phyloP scores from a whole-genome alignment of 139 green algal genomes.

The Micractinium conductrix region DNA sequence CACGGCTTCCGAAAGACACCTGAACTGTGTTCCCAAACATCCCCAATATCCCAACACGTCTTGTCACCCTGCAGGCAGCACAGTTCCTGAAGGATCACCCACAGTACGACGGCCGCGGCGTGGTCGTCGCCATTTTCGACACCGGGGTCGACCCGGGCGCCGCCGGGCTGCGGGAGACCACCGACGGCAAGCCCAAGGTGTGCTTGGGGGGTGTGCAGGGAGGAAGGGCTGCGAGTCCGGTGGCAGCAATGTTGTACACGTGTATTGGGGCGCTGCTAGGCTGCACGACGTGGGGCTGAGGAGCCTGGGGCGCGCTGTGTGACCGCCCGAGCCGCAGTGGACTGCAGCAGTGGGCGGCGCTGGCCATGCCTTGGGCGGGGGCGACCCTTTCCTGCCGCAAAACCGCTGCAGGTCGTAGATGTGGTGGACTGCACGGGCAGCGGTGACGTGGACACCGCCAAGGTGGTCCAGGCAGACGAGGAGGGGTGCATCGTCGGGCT shows the following conservation, averaged over 20 bases:
- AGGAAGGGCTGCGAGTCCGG: too few relatives aligned
- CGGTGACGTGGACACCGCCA: slow-evolving; percentile 88
- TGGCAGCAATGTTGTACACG: too few relatives aligned
- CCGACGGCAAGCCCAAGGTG: slow-evolving; percentile 87
- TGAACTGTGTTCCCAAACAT: not conserved
- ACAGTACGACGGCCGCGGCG: slow-evolving; percentile 80
- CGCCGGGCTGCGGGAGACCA: slow-evolving; percentile 79
- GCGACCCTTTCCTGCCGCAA: too few relatives aligned
- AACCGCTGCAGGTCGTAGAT: slow-evolving; percentile 59
- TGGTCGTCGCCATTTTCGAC: slow-evolving; percentile 91
- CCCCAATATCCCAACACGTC: not conserved
- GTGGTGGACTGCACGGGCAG: slow-evolving; percentile 85
- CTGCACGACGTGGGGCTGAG: too few relatives aligned
- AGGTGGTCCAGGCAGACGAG: slow-evolving; percentile 63
- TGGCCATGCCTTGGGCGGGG: too few relatives aligned
- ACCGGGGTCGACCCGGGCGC: slow-evolving; percentile 83
- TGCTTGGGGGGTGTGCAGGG: too few relatives aligned
- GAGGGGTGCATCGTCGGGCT: slow-evolving; percentile 71
- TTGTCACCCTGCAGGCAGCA: not conserved
- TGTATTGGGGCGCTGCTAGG: too few relatives aligned
- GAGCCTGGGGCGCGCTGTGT: too few relatives aligned
- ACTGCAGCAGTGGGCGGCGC: too few relatives aligned
- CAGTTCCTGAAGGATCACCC: slow-evolving; percentile 65
- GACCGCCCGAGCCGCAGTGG: too few relatives aligned
- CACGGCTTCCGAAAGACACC: too few relatives aligned